Conservation (phyloP, 805 yeast species). For the Metschnikowia cubensis region DNA sequence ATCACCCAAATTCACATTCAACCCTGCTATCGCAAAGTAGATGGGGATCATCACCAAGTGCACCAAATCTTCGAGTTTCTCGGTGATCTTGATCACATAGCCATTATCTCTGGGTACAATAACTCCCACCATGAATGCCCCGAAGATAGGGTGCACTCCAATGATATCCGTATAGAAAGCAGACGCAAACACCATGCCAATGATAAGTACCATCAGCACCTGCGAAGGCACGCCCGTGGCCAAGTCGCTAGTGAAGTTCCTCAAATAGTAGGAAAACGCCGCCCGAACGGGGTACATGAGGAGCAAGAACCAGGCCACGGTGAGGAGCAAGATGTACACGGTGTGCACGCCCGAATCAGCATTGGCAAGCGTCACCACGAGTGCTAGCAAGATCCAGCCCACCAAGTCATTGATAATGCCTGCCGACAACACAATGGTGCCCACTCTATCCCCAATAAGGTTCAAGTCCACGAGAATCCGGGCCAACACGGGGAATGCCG, state of each 20-base stretch:
- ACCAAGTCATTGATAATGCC: conserved; percentile 76
- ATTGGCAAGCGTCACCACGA: conserved; percentile 73
- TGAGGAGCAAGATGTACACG: conserved; percentile 61
- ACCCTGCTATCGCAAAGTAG: conserved; percentile 77
- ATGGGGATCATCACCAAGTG: conserved; percentile 69
- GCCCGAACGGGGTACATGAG: conserved; percentile 55
- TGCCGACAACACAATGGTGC: conserved; percentile 69
- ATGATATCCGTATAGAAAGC: conserved; percentile 79
- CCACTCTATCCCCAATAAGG: conserved; percentile 67
- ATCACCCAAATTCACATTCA: conserved; percentile 62
- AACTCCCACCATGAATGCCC: conserved; percentile 75
- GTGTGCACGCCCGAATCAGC: conserved; percentile 65
- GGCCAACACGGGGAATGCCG: conserved; percentile 83
- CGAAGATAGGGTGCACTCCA: conserved; percentile 84
- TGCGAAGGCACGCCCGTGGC: conserved; percentile 61
- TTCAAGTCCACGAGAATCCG: conserved; percentile 73
- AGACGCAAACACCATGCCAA: conserved; percentile 56
- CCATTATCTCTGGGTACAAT: conserved; percentile 75
- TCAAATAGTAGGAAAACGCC: conserved; percentile 42
- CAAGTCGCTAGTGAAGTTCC: conserved; percentile 49
- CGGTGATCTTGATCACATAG: conserved; percentile 64
- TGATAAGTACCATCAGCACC: conserved; percentile 50
- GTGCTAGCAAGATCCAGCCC: conserved; percentile 79
- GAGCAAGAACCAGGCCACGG: conserved; percentile 66
- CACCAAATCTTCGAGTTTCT: conserved; percentile 74